Conservation (phyloP, 768 basidiomycete species). For the Hericium rajendrae region DNA sequence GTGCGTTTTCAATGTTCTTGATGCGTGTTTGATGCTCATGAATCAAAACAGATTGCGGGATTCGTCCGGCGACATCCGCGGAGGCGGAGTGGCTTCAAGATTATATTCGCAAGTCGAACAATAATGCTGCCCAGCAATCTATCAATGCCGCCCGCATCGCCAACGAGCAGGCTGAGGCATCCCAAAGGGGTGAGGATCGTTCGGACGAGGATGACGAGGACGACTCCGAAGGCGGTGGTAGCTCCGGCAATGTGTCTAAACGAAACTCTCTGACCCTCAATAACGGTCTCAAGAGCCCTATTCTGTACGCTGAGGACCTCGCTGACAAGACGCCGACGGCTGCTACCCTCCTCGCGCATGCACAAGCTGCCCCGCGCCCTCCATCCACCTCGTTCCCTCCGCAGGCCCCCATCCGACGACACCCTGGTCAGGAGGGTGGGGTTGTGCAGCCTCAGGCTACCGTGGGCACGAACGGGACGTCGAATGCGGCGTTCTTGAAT, state of each 20-base stretch:
- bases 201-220: conserved; percentile 85
- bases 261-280: conserved; percentile 63
- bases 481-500: conserved; percentile 31
- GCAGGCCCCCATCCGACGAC: conserved; percentile 72
- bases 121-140: conserved; percentile 67
- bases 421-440: conserved; percentile 42
- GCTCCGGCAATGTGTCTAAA: conserved; percentile 55
- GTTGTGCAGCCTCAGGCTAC: conserved; percentile 32
- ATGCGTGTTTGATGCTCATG: conserved; percentile 7
- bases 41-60: conserved; percentile 68
- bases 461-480: conserved; percentile 31
- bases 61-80: conserved; percentile 81
- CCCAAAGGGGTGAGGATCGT: conserved; percentile 54
- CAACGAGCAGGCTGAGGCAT: conserved; percentile 56
- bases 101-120: conserved; percentile 86
- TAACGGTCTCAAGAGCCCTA: conserved; percentile 48
- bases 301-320: conserved; percentile 50
- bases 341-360: conserved; percentile 66
- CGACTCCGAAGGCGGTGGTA: conserved; percentile 61
- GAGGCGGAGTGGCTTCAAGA: conserved; percentile 91
- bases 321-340: conserved; percentile 85
- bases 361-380: conserved; percentile 53
- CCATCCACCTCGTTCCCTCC: conserved; percentile 48
- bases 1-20: conserved; percentile 40
- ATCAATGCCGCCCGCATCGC: conserved; percentile 66